Base-by-base conservation (phyloP, 208 protist genomes). In the Leishmania tarentolae region DNA sequence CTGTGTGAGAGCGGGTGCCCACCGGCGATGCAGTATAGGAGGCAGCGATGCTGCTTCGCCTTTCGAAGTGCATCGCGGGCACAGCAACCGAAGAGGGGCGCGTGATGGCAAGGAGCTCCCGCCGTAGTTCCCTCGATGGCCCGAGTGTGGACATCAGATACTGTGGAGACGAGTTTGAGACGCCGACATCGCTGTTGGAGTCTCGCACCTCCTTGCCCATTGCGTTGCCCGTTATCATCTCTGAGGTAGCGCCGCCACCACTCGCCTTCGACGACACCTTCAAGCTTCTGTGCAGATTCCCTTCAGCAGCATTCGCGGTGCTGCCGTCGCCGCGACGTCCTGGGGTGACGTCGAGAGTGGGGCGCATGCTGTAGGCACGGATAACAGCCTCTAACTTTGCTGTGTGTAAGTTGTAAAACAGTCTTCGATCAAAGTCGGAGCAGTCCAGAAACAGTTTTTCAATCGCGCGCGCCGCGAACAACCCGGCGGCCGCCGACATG, bases 341-440 rank as follows among this genome's bases (percentile, higher is more conserved):
- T 46, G 31, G 19, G 13, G 40, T 79, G 21, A 52, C 47, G n/a
- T 59, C 63, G n/a, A 47, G 19, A 3, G 78, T 7, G 6, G 79
- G 19, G 68, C 35, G 75, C 6, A 76, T 66, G 74, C 72, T 71
- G 72, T 79, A 78, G 40, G 56, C 78, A 11, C 74, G 72, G 17
- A 79, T 63, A 19, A 80, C 65, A 37, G 72, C 77, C 46, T 86
- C 78, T 40, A 68, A 50, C 13, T 71, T 74, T 1, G 53, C 52
- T 0, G 57, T 42, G 56, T 83, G 84, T 47, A 82, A 44, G 70
- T 87, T 86, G 81, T 89, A 88, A 66, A 94, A 95, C 37, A 96
- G 73, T 24, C 83, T 73, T 13, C 79, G 83, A 65, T 89, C 75
- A 28, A 89, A 81, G 63, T 93, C 87, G 19, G 85, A 72, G 76